phyloP scores from a whole-genome alignment of 2,329 filamentous ascomycete species.

The Fusarium aywerte region DNA sequence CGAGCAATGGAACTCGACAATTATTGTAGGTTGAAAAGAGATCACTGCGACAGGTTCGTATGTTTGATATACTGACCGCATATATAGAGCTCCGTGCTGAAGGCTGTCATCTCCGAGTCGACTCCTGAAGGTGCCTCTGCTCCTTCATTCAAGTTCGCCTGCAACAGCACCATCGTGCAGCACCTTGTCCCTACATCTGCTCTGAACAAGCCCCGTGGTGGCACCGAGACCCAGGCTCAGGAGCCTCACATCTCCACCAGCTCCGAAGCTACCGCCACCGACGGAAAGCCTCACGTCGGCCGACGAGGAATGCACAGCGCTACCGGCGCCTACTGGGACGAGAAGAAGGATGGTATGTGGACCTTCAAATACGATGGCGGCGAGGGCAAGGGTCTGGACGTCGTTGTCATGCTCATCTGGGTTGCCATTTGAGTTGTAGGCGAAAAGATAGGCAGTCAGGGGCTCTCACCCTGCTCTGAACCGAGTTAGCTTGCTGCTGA shows the following conservation, averaged over 20 bases:
- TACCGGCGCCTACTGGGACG: slow-evolving; percentile 88
- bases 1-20: slow-evolving; percentile 87
- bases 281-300: slow-evolving; percentile 78
- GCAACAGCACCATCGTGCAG: slow-evolving; percentile 98
- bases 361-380: slow-evolving; percentile 84
- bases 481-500: slow-evolving; percentile 22
- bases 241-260: slow-evolving; percentile 67
- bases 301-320: slow-evolving; percentile 91
- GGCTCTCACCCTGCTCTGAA: slow-evolving; percentile 15
- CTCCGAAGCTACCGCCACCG: slow-evolving; percentile 65
- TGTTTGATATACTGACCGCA: slow-evolving; percentile 27
- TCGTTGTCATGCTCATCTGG: slow-evolving; percentile 81
- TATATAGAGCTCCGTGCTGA: slow-evolving; percentile 77
- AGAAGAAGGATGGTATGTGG: slow-evolving; percentile 91
- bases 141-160: slow-evolving; percentile 88
- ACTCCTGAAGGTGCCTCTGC: slow-evolving; percentile 66
- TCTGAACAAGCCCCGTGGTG: slow-evolving; percentile 67
- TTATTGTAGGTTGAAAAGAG: slow-evolving; percentile 74
- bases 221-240: slow-evolving; percentile 60
- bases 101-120: slow-evolving; percentile 80
- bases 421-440: slow-evolving; percentile 66
- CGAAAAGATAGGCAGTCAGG: slow-evolving; percentile 5
- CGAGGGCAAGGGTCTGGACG: slow-evolving; percentile 73
- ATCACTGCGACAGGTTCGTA: slow-evolving; percentile 1
- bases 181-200: slow-evolving; percentile 78